Evolutionary conservation across 208 protist species (phyloP).

Genomic region (Paratrypanosoma confusum): DNA sequence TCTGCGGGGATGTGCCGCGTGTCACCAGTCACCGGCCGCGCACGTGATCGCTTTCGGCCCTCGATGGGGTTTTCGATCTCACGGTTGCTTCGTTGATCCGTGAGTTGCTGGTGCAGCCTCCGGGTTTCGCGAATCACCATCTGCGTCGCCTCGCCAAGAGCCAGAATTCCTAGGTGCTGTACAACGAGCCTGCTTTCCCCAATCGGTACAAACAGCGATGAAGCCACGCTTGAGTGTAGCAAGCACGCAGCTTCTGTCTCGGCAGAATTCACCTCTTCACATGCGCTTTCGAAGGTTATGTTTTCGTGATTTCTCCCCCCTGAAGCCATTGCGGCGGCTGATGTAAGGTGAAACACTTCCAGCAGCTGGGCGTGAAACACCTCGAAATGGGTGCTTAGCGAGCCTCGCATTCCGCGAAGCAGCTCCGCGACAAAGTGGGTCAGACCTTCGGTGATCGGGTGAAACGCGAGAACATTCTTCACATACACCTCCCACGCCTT

Average conservation of each 20-base stretch:
- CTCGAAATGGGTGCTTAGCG: slow-evolving; percentile 73
- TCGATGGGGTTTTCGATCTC: too few relatives aligned
- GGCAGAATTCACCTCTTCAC: neutral
- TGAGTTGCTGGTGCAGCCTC: too few relatives aligned
- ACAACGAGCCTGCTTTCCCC: too few relatives aligned
- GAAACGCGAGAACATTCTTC: slow-evolving; percentile 19
- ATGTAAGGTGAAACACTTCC: slow-evolving; percentile 14
- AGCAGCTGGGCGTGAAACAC: slow-evolving; percentile 42
- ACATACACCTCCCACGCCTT: slow-evolving; percentile 25
- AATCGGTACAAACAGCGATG: too few relatives aligned
- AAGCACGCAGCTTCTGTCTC: neutral
- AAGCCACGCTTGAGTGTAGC: too few relatives aligned
- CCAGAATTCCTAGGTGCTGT: slow-evolving; percentile 16
- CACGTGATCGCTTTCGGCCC: too few relatives aligned
- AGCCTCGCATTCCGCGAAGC: slow-evolving; percentile 69
- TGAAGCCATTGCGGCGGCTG: neutral
- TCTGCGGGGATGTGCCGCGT: too few relatives aligned
- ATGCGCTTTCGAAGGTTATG: neutral
- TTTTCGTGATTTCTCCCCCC: slow-evolving; percentile 1
- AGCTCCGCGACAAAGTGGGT: slow-evolving; percentile 54
- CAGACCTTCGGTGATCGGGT: slow-evolving; percentile 62
- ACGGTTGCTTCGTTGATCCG: too few relatives aligned
- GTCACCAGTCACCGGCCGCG: too few relatives aligned
- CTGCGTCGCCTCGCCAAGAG: slow-evolving; percentile 19
- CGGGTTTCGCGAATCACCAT: slow-evolving; percentile 34